Base-by-base conservation (phyloP, 441 rosid genomes). In the Pelargonium fulgidum region DNA sequence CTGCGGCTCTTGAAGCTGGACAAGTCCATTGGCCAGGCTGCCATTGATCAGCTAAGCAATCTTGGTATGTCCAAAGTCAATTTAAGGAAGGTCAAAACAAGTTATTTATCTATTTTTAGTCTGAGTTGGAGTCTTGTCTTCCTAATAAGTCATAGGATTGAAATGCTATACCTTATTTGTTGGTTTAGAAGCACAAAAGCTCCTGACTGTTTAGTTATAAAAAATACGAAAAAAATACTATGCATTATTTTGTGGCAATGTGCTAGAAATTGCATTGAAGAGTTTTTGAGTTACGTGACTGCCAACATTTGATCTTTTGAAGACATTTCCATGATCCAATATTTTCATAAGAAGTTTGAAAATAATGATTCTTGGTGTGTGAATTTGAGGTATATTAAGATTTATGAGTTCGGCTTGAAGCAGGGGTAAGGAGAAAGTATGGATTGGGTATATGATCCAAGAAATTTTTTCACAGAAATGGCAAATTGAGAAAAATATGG, bases 31-130 rank as follows among this genome's bases (percentile, higher is more conserved):
- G 99, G 99, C 65, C 93, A 83, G 73, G 83, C 85, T 26, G 81
- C 96, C 75, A 79, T 94, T 11, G 76, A 91, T 79, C 94, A 94
- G 77, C 92, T 94, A 56, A 86, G 89, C 92, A 94, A 87, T 81
- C 91, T 94, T 24, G 99, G 99, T 94, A 87, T 66, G 79, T 62
- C 68, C 65, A n/a, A 66, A 58, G 29, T 58, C 22, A 58, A 39
- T 39, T 39, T 39, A 58, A 58, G 62, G 62, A 58, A 58, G 29
- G 13, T 58, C 62, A 20, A 39, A 39, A 58, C 62, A 58, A 9
- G 19, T 19, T 58, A 7, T 58, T 19, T 54, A 45, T 45, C 50
- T 45, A 45, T 9, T 45, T 45, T 45, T 9, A 11, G 12, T 12
- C 12, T 9, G 50, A 45, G n/a, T 45, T 45, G 50, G 42, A 45